Evolutionary conservation across 768 basidiomycete genomes (phyloP).

Genomic region (Boletus pseudo-olivaceus): DNA sequence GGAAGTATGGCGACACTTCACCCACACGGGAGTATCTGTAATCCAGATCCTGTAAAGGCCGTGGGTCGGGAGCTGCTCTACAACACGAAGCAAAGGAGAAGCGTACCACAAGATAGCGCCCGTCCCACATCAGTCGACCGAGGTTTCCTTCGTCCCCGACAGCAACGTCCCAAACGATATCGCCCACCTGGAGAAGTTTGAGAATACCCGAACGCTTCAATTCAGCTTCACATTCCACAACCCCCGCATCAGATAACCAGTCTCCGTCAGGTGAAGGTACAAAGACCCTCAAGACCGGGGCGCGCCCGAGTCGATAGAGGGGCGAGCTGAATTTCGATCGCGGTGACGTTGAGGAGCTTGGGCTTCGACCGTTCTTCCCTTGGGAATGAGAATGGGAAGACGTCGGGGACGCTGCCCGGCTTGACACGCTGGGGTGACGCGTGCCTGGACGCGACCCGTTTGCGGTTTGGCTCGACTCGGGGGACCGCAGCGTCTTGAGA

Average conservation of each 20-base stretch:
- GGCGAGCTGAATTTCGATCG: conserved; percentile 58
- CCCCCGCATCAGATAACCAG: conserved; percentile 80
- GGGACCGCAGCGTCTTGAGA: conserved; percentile 12
- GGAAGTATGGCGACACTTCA: conserved; percentile 77
- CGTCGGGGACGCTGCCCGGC: conserved; percentile 66
- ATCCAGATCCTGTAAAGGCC: conserved; percentile 67
- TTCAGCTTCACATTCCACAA: conserved; percentile 81
- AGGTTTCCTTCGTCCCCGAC: conserved; percentile 84
- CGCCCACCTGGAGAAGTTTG: conserved; percentile 64
- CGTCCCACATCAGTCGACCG: conserved; percentile 84
- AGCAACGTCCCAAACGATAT: conserved; percentile 85
- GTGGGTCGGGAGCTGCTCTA: not conserved
- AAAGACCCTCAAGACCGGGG: conserved; percentile 76
- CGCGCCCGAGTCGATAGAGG: conserved; percentile 64
- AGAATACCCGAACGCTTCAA: conserved; percentile 50
- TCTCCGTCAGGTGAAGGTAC: conserved; percentile 84
- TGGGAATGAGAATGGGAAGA: conserved; percentile 38
- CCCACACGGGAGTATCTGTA: conserved; percentile 75
- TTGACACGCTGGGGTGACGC: conserved; percentile 44
- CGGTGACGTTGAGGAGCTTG: conserved; percentile 21
- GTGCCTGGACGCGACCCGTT: conserved; percentile 16
- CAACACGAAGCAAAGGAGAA: conserved; percentile 5
- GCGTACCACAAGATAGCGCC: conserved; percentile 81
- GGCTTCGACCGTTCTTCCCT: conserved; percentile 24
- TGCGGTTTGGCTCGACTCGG: not conserved